Base-by-base conservation (phyloP, 306 rosid genomes). In the Cucurbita maxima region DNA sequence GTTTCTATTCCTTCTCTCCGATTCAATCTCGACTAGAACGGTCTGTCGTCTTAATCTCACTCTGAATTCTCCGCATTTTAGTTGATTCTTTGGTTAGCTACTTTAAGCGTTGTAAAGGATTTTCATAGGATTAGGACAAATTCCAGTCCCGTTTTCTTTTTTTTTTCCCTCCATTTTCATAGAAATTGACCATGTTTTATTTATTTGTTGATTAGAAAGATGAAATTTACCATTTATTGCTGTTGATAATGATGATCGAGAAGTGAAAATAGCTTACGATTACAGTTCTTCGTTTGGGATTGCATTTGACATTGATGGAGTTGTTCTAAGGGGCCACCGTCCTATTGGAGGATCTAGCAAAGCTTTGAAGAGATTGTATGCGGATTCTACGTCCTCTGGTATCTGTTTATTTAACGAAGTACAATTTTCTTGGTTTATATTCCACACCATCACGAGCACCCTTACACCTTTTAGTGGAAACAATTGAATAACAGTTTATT, bases 271-370 rank as follows among this genome's bases (percentile, higher is more conserved):
- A 30, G 34, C 34, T 30, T 30, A 30, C 34, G 34, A 30, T 50
- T 50, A 0, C 82, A 89, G 91, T 69, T 64, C 87, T 80, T 77
- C 87, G 1, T 87, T 88, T 50, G 98, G 90, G 73, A 82, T 90
- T 72, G 96, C 96, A n/a, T 90, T 93, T 78, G 98, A 93, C 88
- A 90, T 93, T 53, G 98, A 93, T 64, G 98, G 97, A 14, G 98
- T 93, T 82, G 68, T 81, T 88, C 76, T 86, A 51, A 92, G 92
- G n/a, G 91, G 93, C 67, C 78, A 84, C 60, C 11, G 76, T 7
- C 94, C 98, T 73, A 86, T 90, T 68, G 97, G 98, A 58, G 94
- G 90, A 19, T 88, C 98, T 58, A 85, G 86, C 58, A 85, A 44
- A 71, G 94, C 96, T 10, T 80, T 93, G 43, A 79, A 76, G 74